phyloP scores from a whole-genome alignment of 495 filamentous ascomycete genomes.

The Hypoxylon fuscum region DNA sequence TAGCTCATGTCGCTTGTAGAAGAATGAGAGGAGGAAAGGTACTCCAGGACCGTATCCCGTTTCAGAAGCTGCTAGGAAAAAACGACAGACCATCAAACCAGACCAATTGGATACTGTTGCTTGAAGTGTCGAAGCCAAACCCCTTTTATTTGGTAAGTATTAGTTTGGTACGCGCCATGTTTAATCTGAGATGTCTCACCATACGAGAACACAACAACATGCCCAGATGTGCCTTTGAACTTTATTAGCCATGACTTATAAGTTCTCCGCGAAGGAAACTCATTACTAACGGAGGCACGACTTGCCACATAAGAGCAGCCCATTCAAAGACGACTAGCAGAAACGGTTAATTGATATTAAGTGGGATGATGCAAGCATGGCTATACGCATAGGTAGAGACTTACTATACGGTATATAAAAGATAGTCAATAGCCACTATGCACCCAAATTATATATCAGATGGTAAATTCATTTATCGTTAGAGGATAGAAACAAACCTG shows the following conservation, averaged over 20 bases:
- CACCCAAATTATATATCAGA: background rate
- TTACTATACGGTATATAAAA: slow-evolving; percentile 75
- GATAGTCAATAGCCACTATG: slow-evolving; percentile 78
- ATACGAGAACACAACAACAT: slow-evolving; percentile 26
- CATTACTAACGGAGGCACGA: slow-evolving; percentile 63
- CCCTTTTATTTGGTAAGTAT: slow-evolving; percentile 48
- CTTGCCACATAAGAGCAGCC: slow-evolving; percentile 75
- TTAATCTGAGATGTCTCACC: slow-evolving; percentile 41
- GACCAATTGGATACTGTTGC: slow-evolving; percentile 68
- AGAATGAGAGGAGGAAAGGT: slow-evolving; percentile 81
- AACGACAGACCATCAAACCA: slow-evolving; percentile 72
- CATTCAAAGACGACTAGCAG: slow-evolving; percentile 71
- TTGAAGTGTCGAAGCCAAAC: slow-evolving; percentile 67
- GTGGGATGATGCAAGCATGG: background rate
- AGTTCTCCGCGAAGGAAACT: background rate
- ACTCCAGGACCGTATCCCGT: slow-evolving; percentile 75
- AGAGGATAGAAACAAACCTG: slow-evolving; percentile 26
- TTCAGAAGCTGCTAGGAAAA: slow-evolving; percentile 73
- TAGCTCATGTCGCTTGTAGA: slow-evolving; percentile 81
- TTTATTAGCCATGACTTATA: slow-evolving; percentile 20
- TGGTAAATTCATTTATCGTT: background rate
- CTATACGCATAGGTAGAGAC: slow-evolving; percentile 33
- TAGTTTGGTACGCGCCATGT: slow-evolving; percentile 3
- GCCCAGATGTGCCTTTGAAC: slow-evolving; percentile 43
- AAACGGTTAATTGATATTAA: slow-evolving; percentile 37